Conservation (phyloP, 192 early-diverging fungal genomes). For the Coemansia sp. region DNA sequence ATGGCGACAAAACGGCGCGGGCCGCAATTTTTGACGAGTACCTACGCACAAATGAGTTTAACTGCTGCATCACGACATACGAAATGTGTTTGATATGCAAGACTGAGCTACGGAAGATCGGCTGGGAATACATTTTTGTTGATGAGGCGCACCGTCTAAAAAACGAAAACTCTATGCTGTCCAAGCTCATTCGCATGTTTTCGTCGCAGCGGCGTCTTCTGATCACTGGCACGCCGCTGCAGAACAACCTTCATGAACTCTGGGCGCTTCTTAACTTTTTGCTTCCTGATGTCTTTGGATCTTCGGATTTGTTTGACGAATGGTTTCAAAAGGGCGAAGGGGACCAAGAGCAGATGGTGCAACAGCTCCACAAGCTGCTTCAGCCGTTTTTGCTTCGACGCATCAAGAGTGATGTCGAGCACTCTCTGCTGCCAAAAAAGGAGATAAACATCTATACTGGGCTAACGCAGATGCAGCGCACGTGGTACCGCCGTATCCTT, state of each 20-base stretch:
- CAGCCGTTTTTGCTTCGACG: conserved; percentile 81
- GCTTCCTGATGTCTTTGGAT: conserved; percentile 94
- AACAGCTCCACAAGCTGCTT: conserved; percentile 67
- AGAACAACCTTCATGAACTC: conserved; percentile 98
- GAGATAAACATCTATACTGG: conserved; percentile 90
- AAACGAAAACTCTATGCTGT: conserved; percentile 93
- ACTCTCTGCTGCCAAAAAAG: conserved; percentile 93
- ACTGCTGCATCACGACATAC: conserved; percentile 95
- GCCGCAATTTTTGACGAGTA: conserved; percentile 59
- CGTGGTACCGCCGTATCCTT: conserved; percentile 93
- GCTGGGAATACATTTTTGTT: conserved; percentile 77
- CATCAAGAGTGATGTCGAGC: conserved; percentile 94
- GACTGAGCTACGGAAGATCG: conserved; percentile 71
- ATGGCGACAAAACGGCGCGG: conserved; percentile 84
- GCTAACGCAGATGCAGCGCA: conserved; percentile 90
- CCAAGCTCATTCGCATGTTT: conserved; percentile 91
- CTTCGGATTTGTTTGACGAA: conserved; percentile 88
- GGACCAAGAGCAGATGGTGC: conserved; percentile 63
- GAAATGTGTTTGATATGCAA: conserved; percentile 96
- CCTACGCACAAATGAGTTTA: conserved; percentile 68
- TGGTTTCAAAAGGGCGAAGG: conserved; percentile 75
- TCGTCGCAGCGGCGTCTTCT: conserved; percentile 84
- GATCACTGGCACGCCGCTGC: conserved; percentile 94
- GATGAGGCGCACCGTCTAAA: conserved; percentile 84
- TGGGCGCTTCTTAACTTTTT: conserved; percentile 98